phyloP scores from a whole-genome alignment of 495 filamentous ascomycete species.

The Neurospora terricola region DNA sequence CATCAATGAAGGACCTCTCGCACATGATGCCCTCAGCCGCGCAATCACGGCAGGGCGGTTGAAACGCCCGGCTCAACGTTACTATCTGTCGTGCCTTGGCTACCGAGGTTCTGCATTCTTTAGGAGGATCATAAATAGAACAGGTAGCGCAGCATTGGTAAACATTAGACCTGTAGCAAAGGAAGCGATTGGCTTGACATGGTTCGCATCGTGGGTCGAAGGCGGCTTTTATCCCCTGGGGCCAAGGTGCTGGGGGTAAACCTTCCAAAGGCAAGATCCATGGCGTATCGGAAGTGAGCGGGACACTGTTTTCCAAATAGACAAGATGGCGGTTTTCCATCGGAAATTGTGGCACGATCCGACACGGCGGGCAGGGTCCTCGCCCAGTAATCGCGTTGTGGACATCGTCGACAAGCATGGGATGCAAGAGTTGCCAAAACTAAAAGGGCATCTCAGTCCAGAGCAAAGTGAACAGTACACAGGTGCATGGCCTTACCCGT shows the following conservation, averaged over 20 bases:
- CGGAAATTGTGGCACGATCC: neutral
- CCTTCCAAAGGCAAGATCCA: too few relatives aligned
- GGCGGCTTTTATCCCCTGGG: too few relatives aligned
- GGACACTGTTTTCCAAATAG: too few relatives aligned
- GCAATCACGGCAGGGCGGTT: neutral
- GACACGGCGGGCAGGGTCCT: neutral
- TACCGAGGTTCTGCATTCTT: neutral
- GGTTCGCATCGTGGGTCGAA: too few relatives aligned
- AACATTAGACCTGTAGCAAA: too few relatives aligned
- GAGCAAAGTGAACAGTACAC: neutral
- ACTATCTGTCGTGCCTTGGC: neutral
- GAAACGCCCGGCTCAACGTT: neutral
- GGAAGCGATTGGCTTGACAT: too few relatives aligned
- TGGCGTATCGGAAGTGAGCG: too few relatives aligned
- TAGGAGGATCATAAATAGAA: too few relatives aligned
- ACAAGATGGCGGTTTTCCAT: too few relatives aligned
- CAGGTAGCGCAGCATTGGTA: too few relatives aligned
- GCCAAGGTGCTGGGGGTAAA: too few relatives aligned
- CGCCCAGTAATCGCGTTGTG: neutral
- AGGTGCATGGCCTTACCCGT: neutral
- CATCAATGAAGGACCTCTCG: neutral
- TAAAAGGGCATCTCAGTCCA: neutral
- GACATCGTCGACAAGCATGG: neutral
- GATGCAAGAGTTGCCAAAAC: neutral
- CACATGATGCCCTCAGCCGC: neutral